phyloP scores from a whole-genome alignment of 345 rosid species.

The rapeseed (Brassica napus) region Da-Ae NC_063446.1:37540501-37541000 shows the following conservation, averaged over 20 bases:
- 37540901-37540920: constrained; percentile 1
- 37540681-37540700: background rate
- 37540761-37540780: background rate
- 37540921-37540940: constrained; percentile 35
- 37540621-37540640: background rate
- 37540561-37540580: background rate
- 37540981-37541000: constrained; percentile 18
- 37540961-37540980: constrained; percentile 22
- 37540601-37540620: background rate
- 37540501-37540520: background rate
- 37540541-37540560: background rate
- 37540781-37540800: constrained; percentile 4
- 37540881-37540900: constrained; percentile 7
- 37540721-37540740: background rate
- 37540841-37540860: constrained; percentile 40
- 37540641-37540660: background rate
- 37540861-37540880: constrained; percentile 8
- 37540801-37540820: background rate
- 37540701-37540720: constrained; percentile 13
- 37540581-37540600: background rate
- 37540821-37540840: constrained; percentile 9
- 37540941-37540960: constrained; percentile 29
- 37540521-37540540: no score
- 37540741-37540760: background rate
- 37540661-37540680: background rate